These are phyloP conservation scores for Metahyphopichia silvanorum DNA, from an alignment of 805 yeast genomes.

Conservation along the genomic window DNA sequence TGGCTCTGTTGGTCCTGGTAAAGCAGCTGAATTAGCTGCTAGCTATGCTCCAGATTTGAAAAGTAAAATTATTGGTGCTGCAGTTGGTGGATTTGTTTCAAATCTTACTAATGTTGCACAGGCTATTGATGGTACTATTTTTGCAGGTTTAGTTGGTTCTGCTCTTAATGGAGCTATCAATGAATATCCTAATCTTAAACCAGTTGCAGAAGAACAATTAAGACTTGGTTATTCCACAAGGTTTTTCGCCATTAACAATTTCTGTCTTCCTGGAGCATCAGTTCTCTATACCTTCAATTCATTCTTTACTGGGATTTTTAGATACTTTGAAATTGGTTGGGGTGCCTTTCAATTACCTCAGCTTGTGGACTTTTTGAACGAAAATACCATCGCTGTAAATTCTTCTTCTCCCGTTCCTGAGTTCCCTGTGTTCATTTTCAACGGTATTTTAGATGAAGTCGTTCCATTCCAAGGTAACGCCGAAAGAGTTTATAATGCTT, in stretches of 20 bases:
- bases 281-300: slow-evolving; percentile 3
- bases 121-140: slow-evolving; percentile 13
- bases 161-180: slow-evolving; percentile 17
- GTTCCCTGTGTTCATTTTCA: slow-evolving; percentile 21
- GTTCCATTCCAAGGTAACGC: slow-evolving; percentile 14
- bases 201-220: neutral
- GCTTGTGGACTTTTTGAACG: slow-evolving; percentile 10
- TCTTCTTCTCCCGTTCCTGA: slow-evolving; percentile 14
- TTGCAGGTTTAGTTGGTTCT: slow-evolving; percentile 17
- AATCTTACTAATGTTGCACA: slow-evolving; percentile 16
- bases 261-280: slow-evolving; percentile 1
- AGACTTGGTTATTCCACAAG: neutral
- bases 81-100: slow-evolving; percentile 23
- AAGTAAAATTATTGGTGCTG: slow-evolving; percentile 19
- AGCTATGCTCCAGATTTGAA: slow-evolving; percentile 31
- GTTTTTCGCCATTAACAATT: neutral
- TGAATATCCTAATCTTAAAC: slow-evolving; percentile 17
- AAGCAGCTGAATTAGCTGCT: slow-evolving; percentile 37
- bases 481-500: slow-evolving; percentile 14
- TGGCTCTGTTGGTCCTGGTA: slow-evolving; percentile 32
- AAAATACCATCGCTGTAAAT: slow-evolving; percentile 18
- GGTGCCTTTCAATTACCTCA: slow-evolving; percentile 10
- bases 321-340: slow-evolving; percentile 12
- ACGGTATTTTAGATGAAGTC: slow-evolving; percentile 17
- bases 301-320: slow-evolving; percentile 10